Percentiles rank a stretch among this genome's conserved stretches.
These are phyloP conservation scores for Crithidia mellificae DNA, from an alignment of 208 protist species.

Conservation along the genomic window DNA sequence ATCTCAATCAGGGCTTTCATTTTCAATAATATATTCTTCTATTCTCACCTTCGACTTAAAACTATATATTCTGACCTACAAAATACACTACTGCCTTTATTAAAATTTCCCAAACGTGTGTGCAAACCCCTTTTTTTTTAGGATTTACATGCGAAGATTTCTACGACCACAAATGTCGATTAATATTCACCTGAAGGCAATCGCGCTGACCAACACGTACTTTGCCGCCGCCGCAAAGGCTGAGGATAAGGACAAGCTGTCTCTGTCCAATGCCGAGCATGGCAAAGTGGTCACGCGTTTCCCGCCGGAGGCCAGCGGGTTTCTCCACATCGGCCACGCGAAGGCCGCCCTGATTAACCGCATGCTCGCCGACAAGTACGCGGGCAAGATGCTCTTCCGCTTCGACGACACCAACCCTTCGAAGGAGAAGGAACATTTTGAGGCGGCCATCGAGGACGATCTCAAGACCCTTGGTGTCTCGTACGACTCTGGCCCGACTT, in stretches of 20 bases:
- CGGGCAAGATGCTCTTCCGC: slow-evolving; percentile 97
- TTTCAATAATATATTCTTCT: too few relatives aligned
- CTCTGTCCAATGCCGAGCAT: slow-evolving; percentile 76
- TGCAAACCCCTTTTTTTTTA: too few relatives aligned
- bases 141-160: slow-evolving; percentile 50
- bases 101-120: too few relatives aligned
- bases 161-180: slow-evolving; percentile 40
- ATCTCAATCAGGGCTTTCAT: too few relatives aligned
- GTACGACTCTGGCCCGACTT: slow-evolving; percentile 86
- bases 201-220: slow-evolving; percentile 57
- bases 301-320: slow-evolving; percentile 97
- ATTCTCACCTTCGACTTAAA: too few relatives aligned
- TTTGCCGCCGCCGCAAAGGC: slow-evolving; percentile 30
- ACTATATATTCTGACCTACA: too few relatives aligned
- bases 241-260: slow-evolving; percentile 72
- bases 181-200: slow-evolving; percentile 74
- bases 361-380: slow-evolving; percentile 95
- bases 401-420: slow-evolving; percentile 99
- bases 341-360: slow-evolving; percentile 99
- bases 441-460: slow-evolving; percentile 96
- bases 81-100: too few relatives aligned
- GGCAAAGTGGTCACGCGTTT: slow-evolving; percentile 96
- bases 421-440: slow-evolving; percentile 97
- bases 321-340: slow-evolving; percentile 98
- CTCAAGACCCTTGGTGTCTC: slow-evolving; percentile 91